phyloP scores from a whole-genome alignment of 106 monocot genomes.

The Gastrodia elata region DNA sequence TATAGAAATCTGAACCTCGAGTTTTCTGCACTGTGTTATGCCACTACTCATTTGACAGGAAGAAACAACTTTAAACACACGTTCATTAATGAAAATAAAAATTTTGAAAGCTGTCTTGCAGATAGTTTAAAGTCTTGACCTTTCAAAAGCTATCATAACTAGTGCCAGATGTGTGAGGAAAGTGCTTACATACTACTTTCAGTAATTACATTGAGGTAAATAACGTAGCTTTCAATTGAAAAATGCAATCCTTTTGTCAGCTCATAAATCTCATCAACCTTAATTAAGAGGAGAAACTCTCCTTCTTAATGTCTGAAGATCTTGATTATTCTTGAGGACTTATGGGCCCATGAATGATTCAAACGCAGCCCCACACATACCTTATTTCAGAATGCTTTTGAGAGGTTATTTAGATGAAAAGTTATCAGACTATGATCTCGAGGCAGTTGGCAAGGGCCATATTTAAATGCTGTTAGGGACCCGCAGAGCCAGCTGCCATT shows the following conservation, averaged over 20 bases:
- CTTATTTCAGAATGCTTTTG: not conserved
- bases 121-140: too few species aligned
- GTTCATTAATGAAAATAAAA: too few species aligned
- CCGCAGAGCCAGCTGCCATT: not conserved
- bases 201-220: not conserved
- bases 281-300: not conserved
- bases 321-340: not conserved
- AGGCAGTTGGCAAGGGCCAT: constrained; percentile 3
- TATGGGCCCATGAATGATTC: not conserved
- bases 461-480: not conserved
- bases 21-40: too few species aligned
- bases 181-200: too few species aligned
- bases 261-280: not conserved
- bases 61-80: too few species aligned
- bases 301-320: not conserved
- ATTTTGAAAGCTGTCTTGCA: too few species aligned
- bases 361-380: not conserved
- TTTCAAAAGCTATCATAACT: too few species aligned
- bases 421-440: constrained; percentile 6
- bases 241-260: not conserved
- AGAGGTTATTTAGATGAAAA: constrained; percentile 6
- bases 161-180: too few species aligned
- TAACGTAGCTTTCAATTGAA: not conserved
- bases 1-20: not conserved
- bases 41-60: too few species aligned